Percentiles rank a stretch among this genome's conserved stretches.
Evolutionary conservation across 441 rosid genomes (phyloP).

Genomic region (Bocquillonia castaneifolia): DNA sequence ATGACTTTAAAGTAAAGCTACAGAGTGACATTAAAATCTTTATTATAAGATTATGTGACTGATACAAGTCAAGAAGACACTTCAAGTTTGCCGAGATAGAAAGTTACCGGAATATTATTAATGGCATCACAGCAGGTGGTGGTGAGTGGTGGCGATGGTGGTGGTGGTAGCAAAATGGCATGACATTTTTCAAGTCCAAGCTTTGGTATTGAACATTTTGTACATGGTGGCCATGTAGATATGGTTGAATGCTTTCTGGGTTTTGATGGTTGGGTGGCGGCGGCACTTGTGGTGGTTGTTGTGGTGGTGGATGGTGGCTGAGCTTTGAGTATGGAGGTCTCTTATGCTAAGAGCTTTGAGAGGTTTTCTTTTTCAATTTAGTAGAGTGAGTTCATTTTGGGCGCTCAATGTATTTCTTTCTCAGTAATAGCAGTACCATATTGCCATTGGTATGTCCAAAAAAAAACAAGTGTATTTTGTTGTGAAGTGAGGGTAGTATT

Average conservation of each 20-base stretch:
- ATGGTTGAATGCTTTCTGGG: slow-evolving; percentile 4
- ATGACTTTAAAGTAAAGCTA: slow-evolving; percentile 12
- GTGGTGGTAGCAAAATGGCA: slow-evolving; percentile 10
- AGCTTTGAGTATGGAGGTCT: slow-evolving; percentile 16
- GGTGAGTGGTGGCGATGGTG: slow-evolving; percentile 1
- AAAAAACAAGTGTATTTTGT: neutral
- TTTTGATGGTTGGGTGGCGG: slow-evolving; percentile 7
- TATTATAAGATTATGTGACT: slow-evolving; percentile 16
- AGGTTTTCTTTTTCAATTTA: neutral
- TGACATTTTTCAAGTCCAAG: slow-evolving; percentile 2
- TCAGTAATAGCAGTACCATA: neutral
- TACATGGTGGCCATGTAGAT: neutral
- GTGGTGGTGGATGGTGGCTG: slow-evolving; percentile 13
- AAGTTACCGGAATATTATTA: slow-evolving; percentile 21
- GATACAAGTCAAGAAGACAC: slow-evolving; percentile 13
- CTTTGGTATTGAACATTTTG: neutral
- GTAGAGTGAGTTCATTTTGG: slow-evolving; percentile 5
- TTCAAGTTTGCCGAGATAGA: slow-evolving; percentile 12
- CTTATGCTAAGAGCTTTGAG: neutral
- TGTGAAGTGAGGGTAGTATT: slow-evolving; percentile 7
- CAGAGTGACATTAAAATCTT: slow-evolving; percentile 26
- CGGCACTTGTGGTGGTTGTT: neutral
- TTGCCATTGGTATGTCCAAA: neutral
- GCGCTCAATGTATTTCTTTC: slow-evolving; percentile 1
- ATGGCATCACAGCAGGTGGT: slow-evolving; percentile 1